Base-by-base conservation (phyloP, 2,329 filamentous ascomycete genomes). In the Fusarium veterinarium region DNA sequence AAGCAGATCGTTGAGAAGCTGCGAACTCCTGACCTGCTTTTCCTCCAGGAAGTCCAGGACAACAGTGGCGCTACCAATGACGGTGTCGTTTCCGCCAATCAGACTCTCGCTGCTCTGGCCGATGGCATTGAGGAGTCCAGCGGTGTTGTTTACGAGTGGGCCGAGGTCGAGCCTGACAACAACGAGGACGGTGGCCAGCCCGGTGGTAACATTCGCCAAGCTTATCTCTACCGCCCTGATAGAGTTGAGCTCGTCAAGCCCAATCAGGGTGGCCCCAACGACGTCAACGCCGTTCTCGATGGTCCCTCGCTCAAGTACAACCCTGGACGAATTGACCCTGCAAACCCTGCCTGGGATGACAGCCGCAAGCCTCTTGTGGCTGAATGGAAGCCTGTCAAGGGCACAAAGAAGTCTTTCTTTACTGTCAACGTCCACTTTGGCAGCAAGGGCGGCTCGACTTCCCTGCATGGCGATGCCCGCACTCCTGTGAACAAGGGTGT, bases 31-130 rank as follows among this genome's bases (percentile, higher is more conserved):
- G 90, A 91, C 76, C 79, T 93, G 9, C 77, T 94, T 64, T 92
- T 92, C 77, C 76, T 94, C 6, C 91, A 93, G 79, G 92, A 93
- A 80, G 83, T 93, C 49, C 92, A 93, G 80, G 92, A 93, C 77
- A 84, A 91, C 83, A 87, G 85, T 44, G 91, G 91, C 19, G 79
- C 86, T 5, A 88, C 85, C 17, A 85, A 93, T 78, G 86, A 92
- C 72, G 90, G 87, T 67, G 84, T 86, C 45, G 84, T 86, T 19
- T 81, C 80, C 44, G 88, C 89, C 45, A 90, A 91, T 76, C 56
- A 85, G 48, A 93, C 91, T 0, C 86, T 93, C 3, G 78, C 84
- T 4, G 85, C 88, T 0, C 86, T 93, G 4, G 80, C 84, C 1
- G 78, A 83, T 5, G 87, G 86, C 20, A 89, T 93, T 75, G 79